Base-by-base conservation (phyloP, 2,329 filamentous ascomycete species). In the Colletotrichum sidae region DNA sequence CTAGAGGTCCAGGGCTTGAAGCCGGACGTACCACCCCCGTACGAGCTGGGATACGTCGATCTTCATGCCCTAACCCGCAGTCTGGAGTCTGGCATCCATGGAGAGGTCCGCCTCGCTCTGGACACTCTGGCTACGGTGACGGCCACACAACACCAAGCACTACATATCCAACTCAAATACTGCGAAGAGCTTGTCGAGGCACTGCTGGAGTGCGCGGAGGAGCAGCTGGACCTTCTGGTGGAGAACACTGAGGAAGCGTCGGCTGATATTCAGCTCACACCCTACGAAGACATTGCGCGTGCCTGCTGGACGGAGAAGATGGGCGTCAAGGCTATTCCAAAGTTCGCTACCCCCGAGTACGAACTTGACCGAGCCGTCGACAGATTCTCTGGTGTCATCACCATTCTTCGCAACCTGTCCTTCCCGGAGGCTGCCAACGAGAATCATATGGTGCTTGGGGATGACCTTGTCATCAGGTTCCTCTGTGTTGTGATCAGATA, bases 101-200 rank as follows among this genome's bases (percentile, higher is more conserved):
- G 89, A 6, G 96, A 99, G 78, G 90, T 97, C n/a, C 89, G 95
- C 9, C 80, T 97, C 67, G 95, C 95, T 2, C 82, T 99, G 49
- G 96, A 98, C 76, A 93, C 92, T 0, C 82, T 99, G 41, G 89
- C 89, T 9, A 88, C 87, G 17, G 84, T 96, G 11, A 82, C 83
- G 2, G 75, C 80, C 12, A 93, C 92, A 2, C 86, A 86, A 58
- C 80, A 82, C 13, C 84, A 90, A 33, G 83, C 85, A n/a, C 82
- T 94, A 15, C 88, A 89, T 46, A 79, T 90, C 17, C 84, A 89
- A 46, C 80, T 97, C 45, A 84, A 89, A 61, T 87, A 88, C 59
- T 97, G 93, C 73, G 94, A 97, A 62, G 96, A 98, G 74, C 79
- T 99, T 61, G 85, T 97, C 15, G 96, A 98, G 66, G 91, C 92